Evolutionary conservation across 495 filamentous ascomycete genomes (phyloP).

Genomic region (Neurospora sp.): DNA sequence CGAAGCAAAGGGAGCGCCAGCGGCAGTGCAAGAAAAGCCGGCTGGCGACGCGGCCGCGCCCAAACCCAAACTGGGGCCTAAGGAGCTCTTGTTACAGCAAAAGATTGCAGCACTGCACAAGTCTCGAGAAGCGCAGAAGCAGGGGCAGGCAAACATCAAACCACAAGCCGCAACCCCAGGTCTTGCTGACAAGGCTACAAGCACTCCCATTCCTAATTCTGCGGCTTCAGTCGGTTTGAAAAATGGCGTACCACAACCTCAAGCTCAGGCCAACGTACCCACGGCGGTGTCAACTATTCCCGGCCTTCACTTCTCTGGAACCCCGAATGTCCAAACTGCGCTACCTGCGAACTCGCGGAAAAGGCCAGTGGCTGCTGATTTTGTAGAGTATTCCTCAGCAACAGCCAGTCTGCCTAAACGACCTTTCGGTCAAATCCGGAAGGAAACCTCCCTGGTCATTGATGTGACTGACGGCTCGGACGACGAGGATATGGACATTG

Average conservation of each 20-base stretch:
- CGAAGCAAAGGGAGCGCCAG: slow-evolving; percentile 5
- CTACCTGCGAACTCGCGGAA: slow-evolving; percentile 40
- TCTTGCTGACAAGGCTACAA: background rate
- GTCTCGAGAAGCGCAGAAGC: slow-evolving; percentile 18
- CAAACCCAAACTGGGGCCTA: slow-evolving; percentile 28
- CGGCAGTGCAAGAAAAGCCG: slow-evolving; percentile 2
- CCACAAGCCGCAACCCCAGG: background rate
- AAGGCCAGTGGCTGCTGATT: slow-evolving; percentile 79
- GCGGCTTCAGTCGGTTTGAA: background rate
- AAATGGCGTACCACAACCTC: background rate
- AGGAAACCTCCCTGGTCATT: slow-evolving; percentile 51
- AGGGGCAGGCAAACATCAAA: slow-evolving; percentile 6
- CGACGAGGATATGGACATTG: slow-evolving; percentile 40
- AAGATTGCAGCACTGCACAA: slow-evolving; percentile 39
- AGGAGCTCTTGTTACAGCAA: slow-evolving; percentile 35
- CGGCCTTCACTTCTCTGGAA: slow-evolving; percentile 5
- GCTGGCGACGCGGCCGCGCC: slow-evolving; percentile 5
- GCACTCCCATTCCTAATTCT: background rate
- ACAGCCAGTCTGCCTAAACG: slow-evolving; percentile 45
- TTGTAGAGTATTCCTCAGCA: slow-evolving; percentile 46
- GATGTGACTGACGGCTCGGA: slow-evolving; percentile 56
- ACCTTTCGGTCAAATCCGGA: slow-evolving; percentile 46
- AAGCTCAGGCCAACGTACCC: background rate
- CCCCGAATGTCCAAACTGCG: background rate
- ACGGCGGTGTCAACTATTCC: slow-evolving; percentile 4